Conservation (phyloP, 2,329 filamentous ascomycete species). For the Exophiala oligosperma region DNA sequence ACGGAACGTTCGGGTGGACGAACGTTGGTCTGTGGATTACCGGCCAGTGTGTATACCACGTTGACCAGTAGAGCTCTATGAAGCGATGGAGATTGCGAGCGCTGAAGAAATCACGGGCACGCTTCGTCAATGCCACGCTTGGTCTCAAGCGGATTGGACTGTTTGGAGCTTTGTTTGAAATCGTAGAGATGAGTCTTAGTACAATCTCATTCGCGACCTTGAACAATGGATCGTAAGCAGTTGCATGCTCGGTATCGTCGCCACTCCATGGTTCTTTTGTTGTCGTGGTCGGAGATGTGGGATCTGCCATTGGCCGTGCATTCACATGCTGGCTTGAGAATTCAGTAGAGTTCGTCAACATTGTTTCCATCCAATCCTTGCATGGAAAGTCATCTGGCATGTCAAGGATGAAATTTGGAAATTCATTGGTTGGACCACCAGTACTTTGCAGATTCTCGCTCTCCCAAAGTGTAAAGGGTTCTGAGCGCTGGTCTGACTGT, state of each 20-base stretch:
- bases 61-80: conserved; percentile 8
- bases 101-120: neutral
- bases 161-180: neutral
- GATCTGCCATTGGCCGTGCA: no score
- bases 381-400: no score
- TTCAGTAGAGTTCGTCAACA: no score
- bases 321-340: no score
- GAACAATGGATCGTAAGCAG: neutral
- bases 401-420: neutral
- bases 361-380: no score
- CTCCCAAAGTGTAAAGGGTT: neutral
- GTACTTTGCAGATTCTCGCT: neutral
- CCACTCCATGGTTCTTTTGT: no score
- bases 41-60: conserved; percentile 11
- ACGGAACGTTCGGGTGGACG: neutral
- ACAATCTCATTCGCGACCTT: no score
- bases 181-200: neutral
- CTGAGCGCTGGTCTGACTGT: neutral
- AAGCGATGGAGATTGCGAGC: neutral
- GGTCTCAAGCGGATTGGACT: neutral
- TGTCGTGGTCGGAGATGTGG: no score
- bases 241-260: neutral
- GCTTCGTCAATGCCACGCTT: no score
- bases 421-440: neutral
- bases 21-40: conserved; percentile 10